Evolutionary conservation across 2,329 filamentous ascomycete genomes (phyloP).

Genomic region (Aureobasidium uvarum): DNA sequence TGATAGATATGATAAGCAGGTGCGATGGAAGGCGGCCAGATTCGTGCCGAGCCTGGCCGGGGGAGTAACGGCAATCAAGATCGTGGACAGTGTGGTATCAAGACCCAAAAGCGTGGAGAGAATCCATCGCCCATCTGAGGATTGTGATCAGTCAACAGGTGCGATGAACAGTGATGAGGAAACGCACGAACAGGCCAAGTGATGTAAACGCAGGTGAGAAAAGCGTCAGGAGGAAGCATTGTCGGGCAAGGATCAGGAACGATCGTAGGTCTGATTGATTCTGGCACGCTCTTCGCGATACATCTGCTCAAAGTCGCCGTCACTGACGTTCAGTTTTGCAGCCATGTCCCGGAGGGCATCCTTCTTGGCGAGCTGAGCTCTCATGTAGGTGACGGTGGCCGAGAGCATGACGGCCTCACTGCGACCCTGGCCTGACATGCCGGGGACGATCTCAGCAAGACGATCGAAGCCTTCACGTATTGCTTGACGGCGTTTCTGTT

Average conservation of each 20-base stretch:
- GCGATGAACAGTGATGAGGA: background rate
- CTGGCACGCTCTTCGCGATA: slow-evolving; percentile 28
- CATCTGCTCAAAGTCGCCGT: slow-evolving; percentile 32
- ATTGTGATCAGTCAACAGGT: background rate
- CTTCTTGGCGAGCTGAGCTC: slow-evolving; percentile 43
- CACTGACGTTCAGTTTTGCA: slow-evolving; percentile 31
- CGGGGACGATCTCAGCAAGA: slow-evolving; percentile 75
- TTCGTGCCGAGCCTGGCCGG: background rate
- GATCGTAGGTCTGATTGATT: slow-evolving; percentile 25
- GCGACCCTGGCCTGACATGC: slow-evolving; percentile 75
- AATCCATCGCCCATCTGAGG: background rate
- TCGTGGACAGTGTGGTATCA: background rate
- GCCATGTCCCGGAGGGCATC: slow-evolving; percentile 41
- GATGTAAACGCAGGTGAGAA: slow-evolving; percentile 1
- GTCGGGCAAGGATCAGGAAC: slow-evolving; percentile 2
- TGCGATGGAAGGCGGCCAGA: background rate
- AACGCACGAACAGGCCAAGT: background rate
- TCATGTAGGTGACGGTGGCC: slow-evolving; percentile 47
- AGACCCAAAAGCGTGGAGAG: background rate
- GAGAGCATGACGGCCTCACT: slow-evolving; percentile 83
- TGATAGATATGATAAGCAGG: background rate
- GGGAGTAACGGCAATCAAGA: background rate
- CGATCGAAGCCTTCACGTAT: slow-evolving; percentile 83
- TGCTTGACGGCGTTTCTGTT: slow-evolving; percentile 65
- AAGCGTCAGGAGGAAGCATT: background rate